These are phyloP conservation scores for Xylaria flabelliformis DNA, from an alignment of 495 filamentous ascomycete species.

Conservation along the genomic window DNA sequence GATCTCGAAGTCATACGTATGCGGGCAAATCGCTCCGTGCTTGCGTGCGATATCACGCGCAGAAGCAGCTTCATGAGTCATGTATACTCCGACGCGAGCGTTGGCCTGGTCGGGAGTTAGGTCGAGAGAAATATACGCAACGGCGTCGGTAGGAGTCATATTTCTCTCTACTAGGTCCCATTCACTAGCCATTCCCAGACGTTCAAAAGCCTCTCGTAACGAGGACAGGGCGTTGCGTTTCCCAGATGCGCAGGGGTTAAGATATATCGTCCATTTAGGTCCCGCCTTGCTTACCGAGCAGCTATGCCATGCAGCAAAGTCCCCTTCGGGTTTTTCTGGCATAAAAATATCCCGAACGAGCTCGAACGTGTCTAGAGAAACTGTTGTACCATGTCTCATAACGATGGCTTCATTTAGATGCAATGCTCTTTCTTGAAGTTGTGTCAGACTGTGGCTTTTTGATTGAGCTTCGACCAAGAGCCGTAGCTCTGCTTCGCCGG, in stretches of 20 bases:
- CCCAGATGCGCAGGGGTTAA: constrained; percentile 22
- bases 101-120: not conserved
- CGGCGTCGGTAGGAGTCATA: constrained; percentile 1
- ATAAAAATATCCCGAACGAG: constrained; percentile 27
- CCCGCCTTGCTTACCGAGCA: constrained; percentile 20
- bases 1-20: not conserved
- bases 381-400: not conserved
- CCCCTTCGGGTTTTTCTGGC: not conserved
- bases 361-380: constrained; percentile 27
- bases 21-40: not conserved
- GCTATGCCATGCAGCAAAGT: constrained; percentile 27
- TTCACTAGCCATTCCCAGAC: constrained; percentile 2
- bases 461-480: constrained; percentile 10
- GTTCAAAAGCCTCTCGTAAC: not conserved
- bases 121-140: constrained; percentile 8
- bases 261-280: constrained; percentile 31
- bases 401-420: not conserved
- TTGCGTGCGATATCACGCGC: not conserved
- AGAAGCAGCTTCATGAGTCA: not conserved
- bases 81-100: constrained; percentile 2
- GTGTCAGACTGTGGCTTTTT: not conserved
- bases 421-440: constrained; percentile 1
- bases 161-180: constrained; percentile 10
- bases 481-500: constrained; percentile 16
- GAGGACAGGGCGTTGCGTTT: not conserved